Evolutionary conservation across 768 basidiomycete species (phyloP).

Genomic region (Russula compacta): DNA sequence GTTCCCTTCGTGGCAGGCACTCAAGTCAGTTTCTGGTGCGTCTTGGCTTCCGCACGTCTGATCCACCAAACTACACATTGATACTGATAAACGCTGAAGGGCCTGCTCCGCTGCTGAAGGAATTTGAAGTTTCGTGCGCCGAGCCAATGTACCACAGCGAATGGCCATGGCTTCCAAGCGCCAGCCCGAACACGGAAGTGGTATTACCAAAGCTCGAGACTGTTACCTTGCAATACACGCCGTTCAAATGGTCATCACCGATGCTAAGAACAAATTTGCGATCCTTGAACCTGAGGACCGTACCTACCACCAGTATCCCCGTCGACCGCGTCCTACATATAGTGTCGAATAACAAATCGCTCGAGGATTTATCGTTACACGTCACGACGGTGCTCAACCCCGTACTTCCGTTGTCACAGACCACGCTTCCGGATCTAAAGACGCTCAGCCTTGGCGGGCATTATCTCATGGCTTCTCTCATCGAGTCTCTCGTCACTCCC

Average conservation of each 20-base stretch:
- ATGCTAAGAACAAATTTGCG: conserved; percentile 53
- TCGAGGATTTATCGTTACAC: conserved; percentile 50
- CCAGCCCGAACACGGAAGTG: conserved; percentile 27
- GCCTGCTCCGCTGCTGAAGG: conserved; percentile 60
- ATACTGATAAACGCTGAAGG: conserved; percentile 32
- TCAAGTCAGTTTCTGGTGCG: conserved; percentile 65
- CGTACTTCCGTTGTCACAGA: conserved; percentile 50
- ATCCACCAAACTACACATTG: background rate
- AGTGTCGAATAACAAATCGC: conserved; percentile 44
- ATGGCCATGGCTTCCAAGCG: conserved; percentile 69
- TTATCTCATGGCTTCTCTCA: conserved; percentile 49
- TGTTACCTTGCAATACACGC: conserved; percentile 59
- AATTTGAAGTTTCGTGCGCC: conserved; percentile 70
- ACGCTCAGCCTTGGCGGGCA: conserved; percentile 58
- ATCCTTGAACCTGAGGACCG: conserved; percentile 53
- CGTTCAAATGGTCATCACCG: conserved; percentile 72
- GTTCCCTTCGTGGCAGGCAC: conserved; percentile 62
- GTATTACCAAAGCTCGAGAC: conserved; percentile 42
- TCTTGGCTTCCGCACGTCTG: conserved; percentile 2
- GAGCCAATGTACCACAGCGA: conserved; percentile 49
- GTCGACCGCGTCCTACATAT: conserved; percentile 65
- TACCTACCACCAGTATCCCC: conserved; percentile 52
- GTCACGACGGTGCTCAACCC: conserved; percentile 52
- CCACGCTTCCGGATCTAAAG: conserved; percentile 46
- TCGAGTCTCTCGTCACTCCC: conserved; percentile 55